Evolutionary conservation across 2,329 filamentous ascomycete genomes (phyloP).

Genomic region (Exophiala sp.): DNA sequence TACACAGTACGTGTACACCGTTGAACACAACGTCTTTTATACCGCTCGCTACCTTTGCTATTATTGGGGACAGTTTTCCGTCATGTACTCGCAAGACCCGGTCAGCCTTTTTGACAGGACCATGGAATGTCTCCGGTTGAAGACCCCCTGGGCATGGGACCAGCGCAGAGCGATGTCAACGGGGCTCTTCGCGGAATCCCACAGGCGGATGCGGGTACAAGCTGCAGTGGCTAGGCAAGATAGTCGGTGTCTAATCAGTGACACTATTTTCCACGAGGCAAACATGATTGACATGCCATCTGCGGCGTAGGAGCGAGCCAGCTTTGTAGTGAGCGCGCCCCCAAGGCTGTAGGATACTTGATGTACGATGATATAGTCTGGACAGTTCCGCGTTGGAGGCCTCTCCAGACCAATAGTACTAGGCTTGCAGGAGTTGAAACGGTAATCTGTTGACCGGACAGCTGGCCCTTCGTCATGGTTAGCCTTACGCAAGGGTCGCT

Average conservation of each 20-base stretch:
- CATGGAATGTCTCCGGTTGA: background rate
- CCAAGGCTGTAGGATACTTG: too few relatives aligned
- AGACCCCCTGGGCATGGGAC: constrained; percentile 8
- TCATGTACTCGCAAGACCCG: background rate
- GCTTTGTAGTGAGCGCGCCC: background rate
- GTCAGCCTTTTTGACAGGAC: background rate
- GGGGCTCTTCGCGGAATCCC: constrained; percentile 5
- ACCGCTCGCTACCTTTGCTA: too few relatives aligned
- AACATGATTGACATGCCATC: background rate
- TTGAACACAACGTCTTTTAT: too few relatives aligned
- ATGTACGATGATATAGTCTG: too few relatives aligned
- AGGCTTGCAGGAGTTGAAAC: too few relatives aligned
- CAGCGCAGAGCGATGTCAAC: constrained; percentile 9
- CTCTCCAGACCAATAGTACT: too few relatives aligned
- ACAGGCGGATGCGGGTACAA: constrained; percentile 12
- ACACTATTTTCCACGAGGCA: constrained; percentile 11
- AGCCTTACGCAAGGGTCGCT: background rate
- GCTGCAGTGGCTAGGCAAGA: constrained; percentile 8
- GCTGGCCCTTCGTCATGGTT: background rate
- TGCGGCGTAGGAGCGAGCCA: background rate
- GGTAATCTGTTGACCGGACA: too few relatives aligned
- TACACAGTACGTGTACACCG: too few relatives aligned
- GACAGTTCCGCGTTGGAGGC: too few relatives aligned
- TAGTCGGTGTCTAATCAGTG: constrained; percentile 10
- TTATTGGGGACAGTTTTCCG: background rate